A percentile compares a stretch with the other conserved stretches of the same genome.
phyloP scores from a whole-genome alignment of 106 monocot species.

The Platanthera guangdongensis region DNA sequence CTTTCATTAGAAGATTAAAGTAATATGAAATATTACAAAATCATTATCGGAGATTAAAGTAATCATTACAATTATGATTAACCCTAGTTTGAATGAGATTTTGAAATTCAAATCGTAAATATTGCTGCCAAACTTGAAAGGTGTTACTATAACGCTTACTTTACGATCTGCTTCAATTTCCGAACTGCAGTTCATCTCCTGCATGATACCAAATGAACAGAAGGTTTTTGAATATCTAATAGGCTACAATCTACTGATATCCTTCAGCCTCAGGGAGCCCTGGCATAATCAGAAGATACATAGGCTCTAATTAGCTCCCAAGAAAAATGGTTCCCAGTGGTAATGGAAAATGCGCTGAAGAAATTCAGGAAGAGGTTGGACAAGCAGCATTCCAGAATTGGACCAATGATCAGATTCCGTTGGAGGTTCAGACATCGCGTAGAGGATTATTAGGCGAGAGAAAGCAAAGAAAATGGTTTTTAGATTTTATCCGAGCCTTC shows the following conservation, averaged over 20 bases:
- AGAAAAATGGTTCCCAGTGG: conserved; percentile 41
- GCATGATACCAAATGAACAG: neutral
- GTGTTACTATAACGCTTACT: neutral
- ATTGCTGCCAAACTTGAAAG: neutral
- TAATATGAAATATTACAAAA: too few species aligned
- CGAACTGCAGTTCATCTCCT: neutral
- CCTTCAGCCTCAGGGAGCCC: neutral
- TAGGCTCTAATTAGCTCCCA: conserved; percentile 2
- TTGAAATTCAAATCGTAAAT: neutral
- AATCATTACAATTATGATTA: too few species aligned
- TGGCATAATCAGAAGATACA: neutral
- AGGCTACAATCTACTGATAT: neutral
- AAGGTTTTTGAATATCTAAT: neutral
- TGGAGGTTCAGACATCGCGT: conserved; percentile 26
- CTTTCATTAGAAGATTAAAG: too few species aligned
- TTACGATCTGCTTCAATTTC: neutral
- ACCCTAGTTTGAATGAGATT: too few species aligned
- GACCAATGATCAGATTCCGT: conserved; percentile 19
- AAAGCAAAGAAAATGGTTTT: conserved; percentile 15
- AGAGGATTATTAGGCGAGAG: conserved; percentile 24
- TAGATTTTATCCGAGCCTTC: conserved; percentile 13
- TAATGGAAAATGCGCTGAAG: conserved; percentile 24
- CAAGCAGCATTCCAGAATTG: conserved; percentile 9
- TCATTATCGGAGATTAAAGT: too few species aligned
- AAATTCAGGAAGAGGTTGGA: conserved; percentile 43